Base-by-base conservation (phyloP, 768 basidiomycete genomes). In the Termitomyces sp. region DNA sequence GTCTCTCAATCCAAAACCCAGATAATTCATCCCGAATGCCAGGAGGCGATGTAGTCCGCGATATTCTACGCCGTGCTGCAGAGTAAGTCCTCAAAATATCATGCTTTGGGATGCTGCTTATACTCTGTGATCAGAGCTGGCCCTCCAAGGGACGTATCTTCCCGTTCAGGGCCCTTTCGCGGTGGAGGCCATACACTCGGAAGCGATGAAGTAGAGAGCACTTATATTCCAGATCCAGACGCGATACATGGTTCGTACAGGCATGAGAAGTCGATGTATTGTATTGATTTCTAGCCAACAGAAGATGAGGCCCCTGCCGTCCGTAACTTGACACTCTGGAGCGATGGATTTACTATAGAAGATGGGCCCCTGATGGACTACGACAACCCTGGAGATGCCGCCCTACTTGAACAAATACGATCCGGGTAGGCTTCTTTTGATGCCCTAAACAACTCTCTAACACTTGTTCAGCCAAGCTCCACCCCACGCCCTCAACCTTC, bases 331-430 rank as follows among this genome's bases (percentile, higher is more conserved):
- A 95, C 89, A 0, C 92, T 98, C 76, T 98, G 96, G 96, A 82
- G 87, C 45, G 84, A 98, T 62, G 97, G 97, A 0, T 98, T 97
- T 74, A 87, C 87, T 51, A 83, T 98, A 49, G 92, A 97, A 68
- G 92, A 94, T 63, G 93, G 94, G 5, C 87, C 88, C 36, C 77
- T 98, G 58, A 83, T 91, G 83, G 78, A 82, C 25, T 97, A 97
- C 70, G 89, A 91, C 60, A 86, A 95, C 63, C 91, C 92, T 0
- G 79, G 77, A 17, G 86, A 94, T 64, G 79, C 84, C 46, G 80
- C 82, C 57, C 73, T 94, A 11, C 77, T 98, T 7, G 78, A 79
- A 1, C 87, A 92, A 61, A 91, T 98, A 64, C 86, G 93, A 65
- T 73, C 86, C 6, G 94, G 95, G 89, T 92, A 74, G 40, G 76